Percentiles rank a stretch among this genome's conserved stretches.
These are phyloP conservation scores for Nicotiana noctiflora DNA, from an alignment of 257 asterid species.

Conservation along the genomic window DNA sequence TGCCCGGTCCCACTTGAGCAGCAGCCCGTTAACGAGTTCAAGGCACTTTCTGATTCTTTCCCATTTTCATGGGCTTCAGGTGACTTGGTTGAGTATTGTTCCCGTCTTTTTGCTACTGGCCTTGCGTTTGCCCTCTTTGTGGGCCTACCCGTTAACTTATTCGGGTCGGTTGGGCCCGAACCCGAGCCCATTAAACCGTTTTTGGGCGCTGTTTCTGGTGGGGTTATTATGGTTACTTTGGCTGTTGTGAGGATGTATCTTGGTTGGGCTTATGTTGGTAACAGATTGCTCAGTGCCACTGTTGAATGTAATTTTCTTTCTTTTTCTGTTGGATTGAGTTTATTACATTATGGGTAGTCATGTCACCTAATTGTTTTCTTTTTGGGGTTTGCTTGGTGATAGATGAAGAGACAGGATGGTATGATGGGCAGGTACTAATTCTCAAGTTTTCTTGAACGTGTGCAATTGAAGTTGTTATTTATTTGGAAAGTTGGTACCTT, in stretches of 20 bases:
- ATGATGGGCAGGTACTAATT: conserved; percentile 79
- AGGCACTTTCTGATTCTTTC: conserved; percentile 60
- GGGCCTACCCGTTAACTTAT: conserved; percentile 82
- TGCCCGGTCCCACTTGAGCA: conserved; percentile 89
- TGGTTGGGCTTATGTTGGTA: conserved; percentile 97
- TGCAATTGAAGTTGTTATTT: neutral
- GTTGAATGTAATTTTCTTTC: conserved; percentile 57
- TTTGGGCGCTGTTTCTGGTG: conserved; percentile 51
- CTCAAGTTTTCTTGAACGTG: neutral
- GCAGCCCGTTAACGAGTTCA: conserved; percentile 85
- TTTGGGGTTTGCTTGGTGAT: conserved; percentile 12
- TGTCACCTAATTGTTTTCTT: neutral
- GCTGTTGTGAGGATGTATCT: conserved; percentile 87
- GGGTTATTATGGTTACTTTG: conserved; percentile 55
- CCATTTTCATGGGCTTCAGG: conserved; percentile 88
- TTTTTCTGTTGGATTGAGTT: neutral
- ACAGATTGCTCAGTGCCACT: conserved; percentile 78
- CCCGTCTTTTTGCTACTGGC: conserved; percentile 54
- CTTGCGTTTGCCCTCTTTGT: conserved; percentile 54
- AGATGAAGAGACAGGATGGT: conserved; percentile 99
- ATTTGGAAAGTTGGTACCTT: neutral
- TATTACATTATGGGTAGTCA: neutral
- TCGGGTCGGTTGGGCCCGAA: conserved; percentile 64
- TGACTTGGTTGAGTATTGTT: conserved; percentile 48
- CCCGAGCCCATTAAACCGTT: conserved; percentile 46